Evolutionary conservation across 495 filamentous ascomycete genomes (phyloP), one percentile per base, ranked within the genome.

Genomic region (Talaromyces liani): DNA sequence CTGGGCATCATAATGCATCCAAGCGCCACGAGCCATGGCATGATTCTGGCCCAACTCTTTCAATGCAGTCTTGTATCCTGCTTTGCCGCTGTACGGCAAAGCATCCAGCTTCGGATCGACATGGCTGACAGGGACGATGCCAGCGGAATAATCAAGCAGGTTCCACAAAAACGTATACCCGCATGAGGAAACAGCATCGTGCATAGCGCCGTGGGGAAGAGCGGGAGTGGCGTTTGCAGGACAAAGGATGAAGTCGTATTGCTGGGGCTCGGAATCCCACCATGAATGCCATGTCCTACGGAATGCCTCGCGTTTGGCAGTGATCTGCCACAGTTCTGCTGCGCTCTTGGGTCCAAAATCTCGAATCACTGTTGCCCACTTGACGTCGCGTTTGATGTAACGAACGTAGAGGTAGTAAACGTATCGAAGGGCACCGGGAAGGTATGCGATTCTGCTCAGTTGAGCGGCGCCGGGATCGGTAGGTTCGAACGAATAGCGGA

Each of bases 101-200:
- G 78, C 75, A 68, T 98, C 93, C 7, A 85, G 73, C 1, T 68
- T 73, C 34, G 82, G 77, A 68, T 95, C 88, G 9, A 98, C 94
- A 34, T 91, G 88, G 1, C 91, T 94, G 3, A 98, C 86, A 0
- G 94, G 93, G 39, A 98, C 65, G 27, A 97, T 87, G 47, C 94
- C 93, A 18, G 85, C 83, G 0, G 90, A 84, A 73, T 97, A 97
- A 72, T 98, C 94, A 12, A 97, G 81, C 80, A 97, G 63, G 69
- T 97, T 98, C 80, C 93, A 98, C 61, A 98, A 77, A 71, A 98
- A 97, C 0, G 93, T 97, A 72, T 98, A 98, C 3, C 92, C 93
- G 68, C 94, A 98, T 47, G 87, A 90, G 61, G 87, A 88, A 47
- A 97, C 90, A 0, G 91, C 91, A 64, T 91, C 84, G 65, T 85